These are phyloP conservation scores for Trichoderma koningiopsis DNA, from an alignment of 2,329 filamentous ascomycete species.

Conservation along the genomic window DNA sequence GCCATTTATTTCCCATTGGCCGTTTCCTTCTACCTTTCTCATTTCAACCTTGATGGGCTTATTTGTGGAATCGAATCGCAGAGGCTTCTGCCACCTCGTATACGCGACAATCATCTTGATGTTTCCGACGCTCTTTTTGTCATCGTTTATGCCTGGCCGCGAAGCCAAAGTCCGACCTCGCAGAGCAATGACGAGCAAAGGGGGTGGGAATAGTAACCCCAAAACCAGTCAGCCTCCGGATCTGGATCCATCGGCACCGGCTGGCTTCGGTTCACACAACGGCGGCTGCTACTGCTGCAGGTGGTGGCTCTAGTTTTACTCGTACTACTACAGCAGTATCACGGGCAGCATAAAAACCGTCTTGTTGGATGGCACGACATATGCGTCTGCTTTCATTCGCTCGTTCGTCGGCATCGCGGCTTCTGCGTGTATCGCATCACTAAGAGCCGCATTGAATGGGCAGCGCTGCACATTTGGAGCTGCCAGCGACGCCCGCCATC, in stretches of 20 bases:
- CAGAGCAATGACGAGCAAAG: not conserved
- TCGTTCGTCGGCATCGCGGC: slow-evolving; percentile 4
- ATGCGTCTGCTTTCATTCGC: not conserved
- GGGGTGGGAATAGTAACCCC: slow-evolving; percentile 16
- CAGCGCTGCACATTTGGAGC: not conserved
- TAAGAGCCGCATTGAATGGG: not conserved
- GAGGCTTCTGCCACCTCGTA: not conserved
- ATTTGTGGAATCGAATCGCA: not conserved
- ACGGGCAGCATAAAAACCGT: not conserved
- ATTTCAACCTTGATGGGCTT: not conserved
- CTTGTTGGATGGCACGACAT: not conserved
- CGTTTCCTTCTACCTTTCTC: not conserved
- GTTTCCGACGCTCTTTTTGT: not conserved
- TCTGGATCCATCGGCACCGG: slow-evolving; percentile 20
- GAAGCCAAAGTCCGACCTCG: slow-evolving; percentile 16
- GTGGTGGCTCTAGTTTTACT: not conserved
- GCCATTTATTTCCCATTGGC: not conserved
- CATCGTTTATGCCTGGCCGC: not conserved
- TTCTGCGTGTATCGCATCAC: not conserved
- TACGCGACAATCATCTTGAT: not conserved
- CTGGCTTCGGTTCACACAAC: slow-evolving; percentile 26
- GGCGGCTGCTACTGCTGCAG: not conserved
- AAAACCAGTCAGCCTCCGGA: slow-evolving; percentile 8
- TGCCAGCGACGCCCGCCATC: not conserved
- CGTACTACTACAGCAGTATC: not conserved